These are phyloP conservation scores for Apodospora peruviana DNA, from an alignment of 495 filamentous ascomycete genomes.

Conservation along the genomic window DNA sequence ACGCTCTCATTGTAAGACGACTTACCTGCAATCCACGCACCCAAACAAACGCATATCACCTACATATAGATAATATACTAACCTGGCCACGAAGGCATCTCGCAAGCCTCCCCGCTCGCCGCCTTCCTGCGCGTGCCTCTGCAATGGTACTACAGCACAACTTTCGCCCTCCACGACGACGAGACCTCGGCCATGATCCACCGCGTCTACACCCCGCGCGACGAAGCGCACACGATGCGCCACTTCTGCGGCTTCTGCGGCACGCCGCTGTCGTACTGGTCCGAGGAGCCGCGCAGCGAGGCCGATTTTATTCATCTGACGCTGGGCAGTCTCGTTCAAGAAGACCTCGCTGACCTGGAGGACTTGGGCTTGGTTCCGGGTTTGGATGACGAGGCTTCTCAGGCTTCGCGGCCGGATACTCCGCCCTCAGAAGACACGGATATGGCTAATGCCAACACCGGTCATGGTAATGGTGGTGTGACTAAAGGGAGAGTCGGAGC, in stretches of 20 bases:
- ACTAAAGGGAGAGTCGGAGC: constrained; percentile 33
- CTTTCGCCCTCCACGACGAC: constrained; percentile 68
- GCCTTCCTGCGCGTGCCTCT: constrained; percentile 79
- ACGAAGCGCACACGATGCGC: constrained; percentile 55
- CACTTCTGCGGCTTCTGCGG: constrained; percentile 91
- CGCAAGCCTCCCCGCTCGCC: constrained; percentile 63
- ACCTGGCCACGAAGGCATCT: constrained; percentile 45
- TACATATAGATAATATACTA: constrained; percentile 2
- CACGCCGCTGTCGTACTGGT: constrained; percentile 75
- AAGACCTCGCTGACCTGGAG: constrained; percentile 63
- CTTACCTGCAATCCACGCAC: neutral
- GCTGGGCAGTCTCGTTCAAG: constrained; percentile 60
- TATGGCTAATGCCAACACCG: too few species aligned
- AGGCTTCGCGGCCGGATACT: neutral
- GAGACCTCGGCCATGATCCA: constrained; percentile 70
- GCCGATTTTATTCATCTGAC: constrained; percentile 70
- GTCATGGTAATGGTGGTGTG: constrained; percentile 8
- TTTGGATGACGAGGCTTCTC: constrained; percentile 18
- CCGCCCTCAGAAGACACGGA: constrained; percentile 1
- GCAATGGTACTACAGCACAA: constrained; percentile 64
- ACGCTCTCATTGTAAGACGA: constrained; percentile 56
- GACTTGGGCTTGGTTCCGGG: constrained; percentile 59
- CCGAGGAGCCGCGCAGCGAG: constrained; percentile 60
- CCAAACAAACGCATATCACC: neutral
- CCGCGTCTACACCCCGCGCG: constrained; percentile 58